Percentiles rank a stretch among this genome's conserved stretches.
These are phyloP conservation scores for Aureobasidium melanogenum DNA, from an alignment of 2,329 filamentous ascomycete species.

Conservation along the genomic window DNA sequence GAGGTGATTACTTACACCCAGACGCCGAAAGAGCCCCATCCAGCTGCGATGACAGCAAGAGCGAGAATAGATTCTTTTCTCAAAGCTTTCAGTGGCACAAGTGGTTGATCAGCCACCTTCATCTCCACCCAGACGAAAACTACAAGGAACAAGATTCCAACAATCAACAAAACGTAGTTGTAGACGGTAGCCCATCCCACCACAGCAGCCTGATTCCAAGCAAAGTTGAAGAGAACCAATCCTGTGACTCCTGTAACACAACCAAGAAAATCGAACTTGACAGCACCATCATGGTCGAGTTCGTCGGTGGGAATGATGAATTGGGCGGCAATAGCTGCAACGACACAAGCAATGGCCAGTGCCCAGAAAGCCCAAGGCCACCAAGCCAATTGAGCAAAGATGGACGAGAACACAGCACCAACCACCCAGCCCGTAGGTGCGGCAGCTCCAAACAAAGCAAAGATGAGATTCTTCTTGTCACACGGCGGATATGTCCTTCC, in stretches of 20 bases:
- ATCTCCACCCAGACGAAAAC: constrained; percentile 46
- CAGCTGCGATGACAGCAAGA: background rate
- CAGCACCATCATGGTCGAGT: background rate
- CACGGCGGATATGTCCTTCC: constrained; percentile 21
- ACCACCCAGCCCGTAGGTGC: constrained; percentile 28
- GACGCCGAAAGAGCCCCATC: background rate
- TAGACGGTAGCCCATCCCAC: constrained; percentile 49
- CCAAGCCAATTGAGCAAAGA: constrained; percentile 23
- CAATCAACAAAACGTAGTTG: constrained; percentile 45
- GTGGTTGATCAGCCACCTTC: constrained; percentile 36
- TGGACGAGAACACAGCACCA: constrained; percentile 25
- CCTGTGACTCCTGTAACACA: constrained; percentile 43
- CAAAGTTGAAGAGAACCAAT: constrained; percentile 57
- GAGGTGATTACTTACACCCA: background rate
- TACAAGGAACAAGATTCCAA: constrained; percentile 44
- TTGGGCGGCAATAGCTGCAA: constrained; percentile 27
- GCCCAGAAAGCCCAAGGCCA: constrained; percentile 34
- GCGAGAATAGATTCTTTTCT: constrained; percentile 19
- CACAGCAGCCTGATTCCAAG: constrained; percentile 52
- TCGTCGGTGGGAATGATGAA: constrained; percentile 26
- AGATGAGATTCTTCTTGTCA: constrained; percentile 25
- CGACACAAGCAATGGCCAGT: constrained; percentile 31
- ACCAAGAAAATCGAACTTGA: constrained; percentile 32
- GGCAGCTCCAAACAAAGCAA: constrained; percentile 28
- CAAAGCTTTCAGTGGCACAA: constrained; percentile 20